Percentiles rank a stretch among this genome's conserved stretches.
These are phyloP conservation scores for Rachicladosporium sp. DNA, from an alignment of 2,329 filamentous ascomycete species.

Conservation along the genomic window DNA sequence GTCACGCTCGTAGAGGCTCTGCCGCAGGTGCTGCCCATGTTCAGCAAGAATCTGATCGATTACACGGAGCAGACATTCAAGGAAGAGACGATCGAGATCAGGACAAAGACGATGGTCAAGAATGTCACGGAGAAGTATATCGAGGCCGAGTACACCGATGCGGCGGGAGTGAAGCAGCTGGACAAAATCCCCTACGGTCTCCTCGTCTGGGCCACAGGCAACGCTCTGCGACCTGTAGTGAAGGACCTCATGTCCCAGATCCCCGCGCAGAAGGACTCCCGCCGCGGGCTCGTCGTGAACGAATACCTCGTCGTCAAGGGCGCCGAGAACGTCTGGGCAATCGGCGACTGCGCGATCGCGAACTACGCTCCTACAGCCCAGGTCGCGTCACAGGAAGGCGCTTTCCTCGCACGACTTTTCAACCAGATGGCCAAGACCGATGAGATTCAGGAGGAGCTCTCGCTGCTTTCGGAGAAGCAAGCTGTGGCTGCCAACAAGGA, in stretches of 20 bases:
- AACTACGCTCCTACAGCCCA: conserved; percentile 97
- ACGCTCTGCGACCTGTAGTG: conserved; percentile 79
- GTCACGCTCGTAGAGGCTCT: conserved; percentile 96
- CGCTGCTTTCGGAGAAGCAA: conserved; percentile 49
- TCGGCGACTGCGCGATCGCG: conserved; percentile 92
- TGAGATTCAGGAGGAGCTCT: conserved; percentile 62
- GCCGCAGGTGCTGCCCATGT: conserved; percentile 88
- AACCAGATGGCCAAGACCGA: conserved; percentile 98
- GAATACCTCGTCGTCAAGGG: conserved; percentile 98
- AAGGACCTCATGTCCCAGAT: conserved; percentile 87
- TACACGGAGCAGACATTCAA: conserved; percentile 99
- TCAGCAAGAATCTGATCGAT: conserved; percentile 97
- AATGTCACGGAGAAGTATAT: conserved; percentile 86
- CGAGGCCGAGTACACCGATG: conserved; percentile 71
- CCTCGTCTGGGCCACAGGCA: conserved; percentile 96
- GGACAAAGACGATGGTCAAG: conserved; percentile 98
- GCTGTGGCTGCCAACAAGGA: conserved; percentile 57
- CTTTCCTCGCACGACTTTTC: conserved; percentile 88
- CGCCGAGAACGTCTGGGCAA: conserved; percentile 91
- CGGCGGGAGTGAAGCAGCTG: conserved; percentile 72
- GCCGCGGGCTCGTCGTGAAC: conserved; percentile 90
- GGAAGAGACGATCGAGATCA: conserved; percentile 95
- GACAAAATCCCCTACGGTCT: conserved; percentile 86
- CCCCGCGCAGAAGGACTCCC: conserved; percentile 86
- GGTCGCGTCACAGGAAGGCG: conserved; percentile 89